These are phyloP conservation scores for Verticillium isaacii DNA, from an alignment of 2,329 filamentous ascomycete genomes.

Conservation along the genomic window DNA sequence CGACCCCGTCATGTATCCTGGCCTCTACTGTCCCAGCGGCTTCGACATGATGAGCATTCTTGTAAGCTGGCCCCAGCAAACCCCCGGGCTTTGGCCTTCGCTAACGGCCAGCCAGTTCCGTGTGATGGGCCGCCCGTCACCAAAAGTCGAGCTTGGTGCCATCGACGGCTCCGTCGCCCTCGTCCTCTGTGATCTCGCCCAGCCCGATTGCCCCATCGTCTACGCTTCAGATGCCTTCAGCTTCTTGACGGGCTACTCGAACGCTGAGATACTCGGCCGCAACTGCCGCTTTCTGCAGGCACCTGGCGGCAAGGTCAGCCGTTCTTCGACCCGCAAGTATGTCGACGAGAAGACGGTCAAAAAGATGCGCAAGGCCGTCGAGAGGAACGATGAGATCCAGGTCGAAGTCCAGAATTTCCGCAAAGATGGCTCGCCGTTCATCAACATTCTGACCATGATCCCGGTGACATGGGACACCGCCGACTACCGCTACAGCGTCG, in stretches of 20 bases:
- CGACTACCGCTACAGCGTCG: conserved; percentile 69
- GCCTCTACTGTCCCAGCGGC: conserved; percentile 50
- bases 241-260: conserved; percentile 72
- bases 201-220: conserved; percentile 72
- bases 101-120: conserved; percentile 37
- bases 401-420: conserved; percentile 70
- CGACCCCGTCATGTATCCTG: conserved; percentile 50
- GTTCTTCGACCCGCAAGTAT: conserved; percentile 57
- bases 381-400: conserved; percentile 40
- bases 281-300: conserved; percentile 85
- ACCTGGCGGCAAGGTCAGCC: conserved; percentile 60
- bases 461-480: conserved; percentile 65
- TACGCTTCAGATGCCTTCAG: conserved; percentile 81
- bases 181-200: conserved; percentile 72
- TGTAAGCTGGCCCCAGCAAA: conserved; percentile 28
- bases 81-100: not conserved
- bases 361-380: conserved; percentile 42
- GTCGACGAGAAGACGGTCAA: conserved; percentile 61
- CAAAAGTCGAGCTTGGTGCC: conserved; percentile 72
- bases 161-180: conserved; percentile 83
- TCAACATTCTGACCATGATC: conserved; percentile 82
- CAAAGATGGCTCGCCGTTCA: conserved; percentile 73
- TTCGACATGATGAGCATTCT: conserved; percentile 53
- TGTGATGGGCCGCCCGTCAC: conserved; percentile 66
- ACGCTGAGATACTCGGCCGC: conserved; percentile 67